Evolutionary conservation across 2,329 filamentous ascomycete species (phyloP).

Genomic region (Sarocladium brachiariae): DNA sequence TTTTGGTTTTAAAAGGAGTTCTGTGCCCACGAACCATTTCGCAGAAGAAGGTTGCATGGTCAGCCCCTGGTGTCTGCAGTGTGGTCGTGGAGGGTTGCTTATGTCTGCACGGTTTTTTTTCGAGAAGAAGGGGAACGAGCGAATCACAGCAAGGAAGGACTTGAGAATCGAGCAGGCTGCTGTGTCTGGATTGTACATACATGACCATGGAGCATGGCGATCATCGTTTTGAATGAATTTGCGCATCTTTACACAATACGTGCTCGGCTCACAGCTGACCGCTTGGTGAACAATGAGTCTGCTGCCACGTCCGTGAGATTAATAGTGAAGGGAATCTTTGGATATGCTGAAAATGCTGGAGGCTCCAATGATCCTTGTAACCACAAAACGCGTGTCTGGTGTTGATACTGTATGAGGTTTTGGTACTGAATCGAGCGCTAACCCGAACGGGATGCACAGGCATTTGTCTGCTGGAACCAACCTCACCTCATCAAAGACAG

Average conservation of each 20-base stretch:
- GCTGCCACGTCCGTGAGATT: no score
- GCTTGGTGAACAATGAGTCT: no score
- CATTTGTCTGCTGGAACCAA: not conserved
- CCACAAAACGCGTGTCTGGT: not conserved
- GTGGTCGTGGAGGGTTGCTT: not conserved
- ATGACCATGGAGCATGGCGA: conserved; percentile 9
- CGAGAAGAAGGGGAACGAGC: not conserved
- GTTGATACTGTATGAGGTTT: not conserved
- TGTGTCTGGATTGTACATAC: conserved; percentile 9
- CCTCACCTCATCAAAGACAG: not conserved
- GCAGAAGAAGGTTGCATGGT: not conserved
- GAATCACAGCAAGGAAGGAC: not conserved
- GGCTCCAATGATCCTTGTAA: no score
- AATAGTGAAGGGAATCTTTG: no score
- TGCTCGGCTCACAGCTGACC: not conserved
- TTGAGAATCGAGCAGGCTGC: not conserved
- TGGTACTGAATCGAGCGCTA: no score
- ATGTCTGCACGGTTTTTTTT: not conserved
- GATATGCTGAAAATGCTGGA: no score
- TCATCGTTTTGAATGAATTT: conserved; percentile 7
- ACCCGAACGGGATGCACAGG: not conserved
- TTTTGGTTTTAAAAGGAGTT: conserved; percentile 2
- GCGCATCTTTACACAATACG: not conserved
- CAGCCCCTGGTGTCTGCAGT: not conserved
- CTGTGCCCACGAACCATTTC: not conserved